phyloP scores from a whole-genome alignment of 495 filamentous ascomycete genomes.

The Cryomyces minteri region DNA sequence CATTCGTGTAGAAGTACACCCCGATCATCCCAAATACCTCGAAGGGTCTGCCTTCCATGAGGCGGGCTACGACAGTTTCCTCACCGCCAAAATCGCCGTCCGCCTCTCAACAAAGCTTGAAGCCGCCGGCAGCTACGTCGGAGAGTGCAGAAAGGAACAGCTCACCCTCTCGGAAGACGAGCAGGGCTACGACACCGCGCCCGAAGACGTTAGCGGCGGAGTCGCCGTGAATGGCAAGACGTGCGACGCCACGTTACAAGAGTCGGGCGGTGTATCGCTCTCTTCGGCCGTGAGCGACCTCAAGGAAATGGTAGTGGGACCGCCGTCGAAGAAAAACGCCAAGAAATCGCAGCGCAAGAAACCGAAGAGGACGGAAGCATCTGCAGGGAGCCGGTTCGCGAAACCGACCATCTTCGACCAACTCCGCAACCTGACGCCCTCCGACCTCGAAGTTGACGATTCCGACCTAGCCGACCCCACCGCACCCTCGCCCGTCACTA shows the following conservation, averaged over 20 bases:
- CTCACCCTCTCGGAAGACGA: neutral
- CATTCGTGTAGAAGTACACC: conserved; percentile 17
- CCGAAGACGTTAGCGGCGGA: conserved; percentile 1
- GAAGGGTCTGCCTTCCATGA: conserved; percentile 32
- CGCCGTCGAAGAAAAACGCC: no score
- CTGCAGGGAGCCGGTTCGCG: conserved; percentile 1
- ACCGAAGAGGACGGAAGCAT: conserved; percentile 2
- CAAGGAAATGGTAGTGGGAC: no score
- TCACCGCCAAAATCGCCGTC: conserved; percentile 47
- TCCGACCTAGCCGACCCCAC: no score
- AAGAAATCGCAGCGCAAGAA: conserved; percentile 8
- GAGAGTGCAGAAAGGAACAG: neutral
- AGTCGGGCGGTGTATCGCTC: no score
- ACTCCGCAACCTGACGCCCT: neutral
- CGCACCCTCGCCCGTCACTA: no score
- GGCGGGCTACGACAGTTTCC: conserved; percentile 56
- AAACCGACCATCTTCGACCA: conserved; percentile 2
- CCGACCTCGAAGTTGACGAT: no score
- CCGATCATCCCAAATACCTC: conserved; percentile 29
- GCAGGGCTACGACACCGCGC: neutral
- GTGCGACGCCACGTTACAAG: no score
- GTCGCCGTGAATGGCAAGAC: neutral
- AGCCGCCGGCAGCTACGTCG: conserved; percentile 11
- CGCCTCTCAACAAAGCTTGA: conserved; percentile 36
- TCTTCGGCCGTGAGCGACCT: no score